Percentiles rank a stretch among this genome's conserved stretches.
These are phyloP conservation scores for Diospyros lotus DNA, from an alignment of 148 eudicot species.

Conservation along the genomic window DNA sequence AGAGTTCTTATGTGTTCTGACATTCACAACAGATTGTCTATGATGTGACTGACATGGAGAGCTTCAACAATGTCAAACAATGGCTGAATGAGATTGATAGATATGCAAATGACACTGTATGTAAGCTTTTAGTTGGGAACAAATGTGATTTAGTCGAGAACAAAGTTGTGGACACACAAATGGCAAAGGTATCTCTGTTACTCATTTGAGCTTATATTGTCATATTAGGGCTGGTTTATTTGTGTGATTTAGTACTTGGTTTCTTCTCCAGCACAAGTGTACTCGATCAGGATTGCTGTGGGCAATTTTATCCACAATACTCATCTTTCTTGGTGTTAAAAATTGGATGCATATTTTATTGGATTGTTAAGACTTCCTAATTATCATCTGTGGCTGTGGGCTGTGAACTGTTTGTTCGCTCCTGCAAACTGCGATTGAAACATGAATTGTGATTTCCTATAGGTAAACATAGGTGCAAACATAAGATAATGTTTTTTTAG, in stretches of 20 bases:
- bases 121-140: slow-evolving; percentile 89
- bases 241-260: neutral
- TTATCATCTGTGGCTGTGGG: neutral
- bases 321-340: too few species aligned
- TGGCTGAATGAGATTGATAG: slow-evolving; percentile 84
- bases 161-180: slow-evolving; percentile 74
- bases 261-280: too few species aligned
- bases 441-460: too few species aligned
- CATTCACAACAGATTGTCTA: slow-evolving; percentile 63
- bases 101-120: slow-evolving; percentile 76
- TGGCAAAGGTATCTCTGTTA: slow-evolving; percentile 48
- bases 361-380: neutral
- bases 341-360: too few species aligned
- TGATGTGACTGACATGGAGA: slow-evolving; percentile 93
- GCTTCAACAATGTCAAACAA: slow-evolving; percentile 92
- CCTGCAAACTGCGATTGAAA: too few species aligned
- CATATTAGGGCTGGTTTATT: neutral
- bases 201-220: neutral
- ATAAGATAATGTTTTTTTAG: too few species aligned
- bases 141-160: slow-evolving; percentile 78
- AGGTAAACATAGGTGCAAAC: too few species aligned
- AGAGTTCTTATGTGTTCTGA: slow-evolving; percentile 7
- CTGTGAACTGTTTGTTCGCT: neutral
- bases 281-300: too few species aligned
- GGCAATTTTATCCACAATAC: too few species aligned